Evolutionary conservation across 1,284 basidiomycete species (phyloP), one percentile per base, ranked within the genome.

Genomic region (Bondarzewia mesenterica): DNA sequence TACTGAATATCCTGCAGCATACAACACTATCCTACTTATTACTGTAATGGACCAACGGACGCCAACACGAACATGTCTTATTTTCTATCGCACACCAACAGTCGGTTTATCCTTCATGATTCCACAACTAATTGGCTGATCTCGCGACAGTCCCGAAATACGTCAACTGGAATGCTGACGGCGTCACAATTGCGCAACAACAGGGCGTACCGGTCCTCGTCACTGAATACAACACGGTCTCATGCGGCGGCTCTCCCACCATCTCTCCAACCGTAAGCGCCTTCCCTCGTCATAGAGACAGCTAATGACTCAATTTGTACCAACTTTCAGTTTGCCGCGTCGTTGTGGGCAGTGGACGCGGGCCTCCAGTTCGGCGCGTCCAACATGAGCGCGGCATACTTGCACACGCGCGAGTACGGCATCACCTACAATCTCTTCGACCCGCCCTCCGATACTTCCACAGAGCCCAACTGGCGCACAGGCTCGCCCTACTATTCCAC

Each of bases 361-460:
- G 42, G 12, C 6, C 25, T 43, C 8, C 26, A 26, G 8, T 43
- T 43, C 27, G 42, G n/a, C 25, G 22, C 42, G 6, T 27, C 23
- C 20, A 43, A 43, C 15, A 16, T 43, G 8, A 43, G 15, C 26
- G 42, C 25, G 10, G 42, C 26, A 5, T 32, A 43, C 25, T n/a
- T 43, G 12, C 42, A 43, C 14, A 43, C 42, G 8, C 42, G 42
- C 8, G 42, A 43, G 20, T 26, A 8, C 15, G 42, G 42, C 12
- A 23, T 43, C 25, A 43, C 42, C 25, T 43, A 43, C 26, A 43
- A 43, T 23, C 42, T 43, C 25, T 43, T 43, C 25, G 42, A 43
- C 21, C 42, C 42, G n/a, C 42, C 22, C 5, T 21, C 42, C 14
- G 7, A 29, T 7, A 18, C 7, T 7, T 29, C 42, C 23, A 25